Conservation (phyloP, 2,329 filamentous ascomycete genomes). For the Stenocarpella maydis region DNA sequence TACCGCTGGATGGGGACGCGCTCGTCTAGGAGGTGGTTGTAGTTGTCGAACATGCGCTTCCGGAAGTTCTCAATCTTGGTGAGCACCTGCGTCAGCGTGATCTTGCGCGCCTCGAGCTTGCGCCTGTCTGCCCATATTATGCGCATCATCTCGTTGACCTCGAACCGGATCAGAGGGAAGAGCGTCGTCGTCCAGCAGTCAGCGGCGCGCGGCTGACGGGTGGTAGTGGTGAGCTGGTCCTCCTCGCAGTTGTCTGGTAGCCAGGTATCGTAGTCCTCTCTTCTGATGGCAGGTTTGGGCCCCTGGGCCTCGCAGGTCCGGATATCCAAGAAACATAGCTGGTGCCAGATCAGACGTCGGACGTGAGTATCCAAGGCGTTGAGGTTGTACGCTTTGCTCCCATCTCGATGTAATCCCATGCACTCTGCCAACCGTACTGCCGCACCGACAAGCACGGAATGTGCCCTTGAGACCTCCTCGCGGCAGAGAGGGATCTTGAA, state of each 20-base stretch:
- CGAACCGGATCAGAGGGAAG: constrained; percentile 73
- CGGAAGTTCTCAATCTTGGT: constrained; percentile 75
- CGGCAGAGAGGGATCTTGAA: constrained; percentile 73
- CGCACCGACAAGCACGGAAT: constrained; percentile 76
- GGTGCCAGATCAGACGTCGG: constrained; percentile 78
- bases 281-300: constrained; percentile 74
- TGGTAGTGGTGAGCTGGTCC: constrained; percentile 59
- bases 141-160: constrained; percentile 77
- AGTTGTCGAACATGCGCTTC: constrained; percentile 69
- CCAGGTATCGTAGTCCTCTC: constrained; percentile 78
- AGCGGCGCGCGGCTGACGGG: constrained; percentile 51
- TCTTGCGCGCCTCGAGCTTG: constrained; percentile 67
- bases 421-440: constrained; percentile 79
- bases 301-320: constrained; percentile 79
- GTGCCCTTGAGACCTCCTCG: constrained; percentile 74
- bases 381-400: constrained; percentile 67
- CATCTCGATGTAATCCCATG: constrained; percentile 79
- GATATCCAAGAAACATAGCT: constrained; percentile 79
- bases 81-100: constrained; percentile 69
- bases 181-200: constrained; percentile 74
- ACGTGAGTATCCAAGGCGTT: constrained; percentile 75
- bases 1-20: constrained; percentile 68
- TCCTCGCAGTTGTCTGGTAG: constrained; percentile 78
- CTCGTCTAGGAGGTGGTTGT: constrained; percentile 68
- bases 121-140: constrained; percentile 74